phyloP scores from a whole-genome alignment of 2,329 filamentous ascomycete genomes.

The Pseudogymnoascus sp. region DNA sequence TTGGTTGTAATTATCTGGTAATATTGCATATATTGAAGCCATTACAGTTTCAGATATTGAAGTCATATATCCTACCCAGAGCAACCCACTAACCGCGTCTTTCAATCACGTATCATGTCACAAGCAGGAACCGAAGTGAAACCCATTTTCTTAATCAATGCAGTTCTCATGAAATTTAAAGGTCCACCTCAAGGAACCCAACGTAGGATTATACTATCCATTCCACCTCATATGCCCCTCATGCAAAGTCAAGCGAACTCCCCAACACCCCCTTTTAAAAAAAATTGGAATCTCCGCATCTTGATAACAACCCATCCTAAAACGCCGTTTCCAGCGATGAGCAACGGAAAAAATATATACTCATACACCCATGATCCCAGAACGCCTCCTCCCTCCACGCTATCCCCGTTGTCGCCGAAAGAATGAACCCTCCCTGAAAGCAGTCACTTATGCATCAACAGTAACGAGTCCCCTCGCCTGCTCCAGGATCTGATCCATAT shows the following conservation, averaged over 20 bases:
- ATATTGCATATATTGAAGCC: background rate
- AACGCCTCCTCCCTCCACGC: background rate
- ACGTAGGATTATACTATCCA: background rate
- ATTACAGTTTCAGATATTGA: background rate
- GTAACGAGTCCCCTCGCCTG: conserved; percentile 4
- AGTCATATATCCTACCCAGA: background rate
- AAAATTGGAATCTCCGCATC: conserved; percentile 4
- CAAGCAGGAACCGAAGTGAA: background rate
- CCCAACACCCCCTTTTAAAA: conserved; percentile 5
- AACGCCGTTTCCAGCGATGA: conserved; percentile 7
- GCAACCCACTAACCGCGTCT: no score
- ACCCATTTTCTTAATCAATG: background rate
- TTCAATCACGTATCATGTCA: background rate
- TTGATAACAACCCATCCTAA: background rate
- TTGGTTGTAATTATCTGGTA: background rate
- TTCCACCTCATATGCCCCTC: background rate
- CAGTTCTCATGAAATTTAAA: background rate
- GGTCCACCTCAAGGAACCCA: background rate
- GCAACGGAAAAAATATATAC: background rate
- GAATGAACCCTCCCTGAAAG: background rate
- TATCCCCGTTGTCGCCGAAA: background rate
- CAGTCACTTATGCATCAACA: background rate
- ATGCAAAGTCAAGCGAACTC: background rate
- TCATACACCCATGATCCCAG: conserved; percentile 1
- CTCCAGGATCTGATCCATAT: conserved; percentile 7